Evolutionary conservation across 2,329 filamentous ascomycete species (phyloP).

Genomic region (Colletotrichum plurivorum): DNA sequence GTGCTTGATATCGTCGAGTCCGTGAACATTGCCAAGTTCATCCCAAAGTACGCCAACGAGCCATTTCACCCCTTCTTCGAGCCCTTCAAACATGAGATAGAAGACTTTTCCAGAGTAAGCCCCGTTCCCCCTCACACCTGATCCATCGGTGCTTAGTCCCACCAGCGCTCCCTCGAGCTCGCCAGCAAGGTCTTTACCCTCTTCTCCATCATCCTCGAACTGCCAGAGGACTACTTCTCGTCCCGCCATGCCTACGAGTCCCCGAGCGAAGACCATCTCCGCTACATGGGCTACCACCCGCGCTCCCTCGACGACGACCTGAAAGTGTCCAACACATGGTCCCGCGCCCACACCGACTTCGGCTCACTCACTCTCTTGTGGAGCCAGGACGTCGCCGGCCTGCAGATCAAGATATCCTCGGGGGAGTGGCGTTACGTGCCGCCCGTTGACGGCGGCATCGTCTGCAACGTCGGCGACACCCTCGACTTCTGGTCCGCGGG

Average conservation of each 20-base stretch:
- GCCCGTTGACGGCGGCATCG: conserved; percentile 59
- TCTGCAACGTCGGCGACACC: conserved; percentile 57
- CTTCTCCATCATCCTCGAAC: conserved; percentile 64
- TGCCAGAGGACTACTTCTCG: conserved; percentile 67
- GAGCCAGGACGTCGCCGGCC: conserved; percentile 66
- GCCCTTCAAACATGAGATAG: conserved; percentile 61
- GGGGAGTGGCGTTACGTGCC: conserved; percentile 61
- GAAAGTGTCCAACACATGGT: conserved; percentile 45
- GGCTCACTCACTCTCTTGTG: conserved; percentile 68
- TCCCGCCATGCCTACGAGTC: conserved; percentile 65
- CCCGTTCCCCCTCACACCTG: conserved; percentile 42
- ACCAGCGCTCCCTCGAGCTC: conserved; percentile 50
- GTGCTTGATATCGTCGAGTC: conserved; percentile 66
- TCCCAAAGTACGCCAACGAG: conserved; percentile 52
- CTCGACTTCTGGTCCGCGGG: conserved; percentile 49
- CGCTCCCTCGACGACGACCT: conserved; percentile 57
- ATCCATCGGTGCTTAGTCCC: conserved; percentile 51
- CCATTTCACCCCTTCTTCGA: conserved; percentile 54
- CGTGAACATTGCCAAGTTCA: conserved; percentile 68
- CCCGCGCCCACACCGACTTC: conserved; percentile 63
- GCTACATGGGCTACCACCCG: conserved; percentile 68
- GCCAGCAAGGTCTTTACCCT: conserved; percentile 47
- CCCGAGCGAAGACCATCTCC: conserved; percentile 67
- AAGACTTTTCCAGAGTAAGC: conserved; percentile 60
- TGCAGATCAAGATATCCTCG: conserved; percentile 60